Evolutionary conservation across 2,329 filamentous ascomycete genomes (phyloP).

Genomic region (Penicillium corylophilum): DNA sequence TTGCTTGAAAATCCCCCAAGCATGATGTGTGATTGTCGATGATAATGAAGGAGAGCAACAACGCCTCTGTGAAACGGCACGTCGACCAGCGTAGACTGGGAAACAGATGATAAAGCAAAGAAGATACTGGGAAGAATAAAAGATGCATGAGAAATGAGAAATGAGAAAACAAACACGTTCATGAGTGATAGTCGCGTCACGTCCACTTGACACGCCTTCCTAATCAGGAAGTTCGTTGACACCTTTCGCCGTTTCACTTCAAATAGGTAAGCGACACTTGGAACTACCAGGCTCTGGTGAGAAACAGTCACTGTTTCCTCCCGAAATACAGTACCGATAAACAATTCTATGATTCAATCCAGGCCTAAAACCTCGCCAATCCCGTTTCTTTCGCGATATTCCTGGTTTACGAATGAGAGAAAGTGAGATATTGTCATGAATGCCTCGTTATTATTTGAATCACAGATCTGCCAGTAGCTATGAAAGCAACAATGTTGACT

Average conservation of each 20-base stretch:
- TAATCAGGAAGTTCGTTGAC: neutral
- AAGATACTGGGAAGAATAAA: neutral
- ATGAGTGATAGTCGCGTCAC: neutral
- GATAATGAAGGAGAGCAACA: neutral
- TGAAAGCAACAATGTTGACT: neutral
- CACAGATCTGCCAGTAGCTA: neutral
- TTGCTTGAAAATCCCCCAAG: slow-evolving; percentile 20
- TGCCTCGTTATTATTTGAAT: neutral
- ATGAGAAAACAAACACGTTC: neutral
- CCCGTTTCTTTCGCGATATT: neutral
- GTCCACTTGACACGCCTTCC: neutral
- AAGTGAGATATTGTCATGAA: neutral
- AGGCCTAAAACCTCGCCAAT: neutral
- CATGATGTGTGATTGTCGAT: slow-evolving; percentile 3
- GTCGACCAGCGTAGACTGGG: neutral
- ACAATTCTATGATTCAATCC: too few species aligned
- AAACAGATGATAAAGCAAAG: neutral
- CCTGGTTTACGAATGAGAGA: neutral
- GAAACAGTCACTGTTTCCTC: too few species aligned
- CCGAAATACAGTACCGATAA: too few species aligned
- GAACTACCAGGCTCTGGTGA: too few species aligned
- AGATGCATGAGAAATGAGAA: neutral
- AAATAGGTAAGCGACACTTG: neutral
- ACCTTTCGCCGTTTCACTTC: neutral
- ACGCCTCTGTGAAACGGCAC: neutral